A percentile compares a stretch with the other conserved stretches of the same genome.
Conservation (phyloP, 2,329 filamentous ascomycete genomes). For the Helicocarpus griseus region DNA sequence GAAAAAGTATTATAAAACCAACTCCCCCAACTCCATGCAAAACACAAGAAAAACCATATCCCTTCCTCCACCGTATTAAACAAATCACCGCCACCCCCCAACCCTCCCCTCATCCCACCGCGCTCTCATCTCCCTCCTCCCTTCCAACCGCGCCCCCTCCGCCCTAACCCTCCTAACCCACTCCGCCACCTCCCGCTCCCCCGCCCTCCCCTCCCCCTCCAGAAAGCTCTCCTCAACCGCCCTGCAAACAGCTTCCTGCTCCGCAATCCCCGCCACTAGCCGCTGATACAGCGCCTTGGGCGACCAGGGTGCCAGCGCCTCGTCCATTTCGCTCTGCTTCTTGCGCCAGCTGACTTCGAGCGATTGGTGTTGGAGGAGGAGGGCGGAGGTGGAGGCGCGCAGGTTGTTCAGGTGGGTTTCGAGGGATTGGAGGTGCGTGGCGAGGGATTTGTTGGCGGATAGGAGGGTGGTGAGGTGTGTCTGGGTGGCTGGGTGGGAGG, state of each 20-base stretch:
- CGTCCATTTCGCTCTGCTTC: constrained; percentile 83
- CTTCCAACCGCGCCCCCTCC: constrained; percentile 66
- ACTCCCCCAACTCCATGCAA: neutral
- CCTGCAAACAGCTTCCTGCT: constrained; percentile 71
- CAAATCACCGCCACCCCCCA: constrained; percentile 70
- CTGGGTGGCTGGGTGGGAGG: constrained; percentile 58
- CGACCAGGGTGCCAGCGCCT: constrained; percentile 71
- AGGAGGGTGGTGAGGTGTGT: constrained; percentile 56
- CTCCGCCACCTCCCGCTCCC: constrained; percentile 71
- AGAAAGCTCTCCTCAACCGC: constrained; percentile 91
- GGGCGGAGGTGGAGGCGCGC: constrained; percentile 64
- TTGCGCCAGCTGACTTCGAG: constrained; percentile 87
- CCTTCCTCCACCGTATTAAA: neutral
- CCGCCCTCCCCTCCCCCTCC: constrained; percentile 44
- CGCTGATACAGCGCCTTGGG: constrained; percentile 79
- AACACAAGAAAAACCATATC: neutral
- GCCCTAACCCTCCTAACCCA: constrained; percentile 77
- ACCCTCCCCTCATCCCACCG: constrained; percentile 95
- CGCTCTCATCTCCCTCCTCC: constrained; percentile 76
- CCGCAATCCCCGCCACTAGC: constrained; percentile 63
- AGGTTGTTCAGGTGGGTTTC: constrained; percentile 40
- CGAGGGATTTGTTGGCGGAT: constrained; percentile 61
- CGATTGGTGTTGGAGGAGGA: constrained; percentile 71
- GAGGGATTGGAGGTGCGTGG: constrained; percentile 36
- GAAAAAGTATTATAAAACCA: neutral